Evolutionary conservation across 208 protist species (phyloP), one percentile per base, ranked within the genome.

Genomic region (Crithidia fasciculata): DNA sequence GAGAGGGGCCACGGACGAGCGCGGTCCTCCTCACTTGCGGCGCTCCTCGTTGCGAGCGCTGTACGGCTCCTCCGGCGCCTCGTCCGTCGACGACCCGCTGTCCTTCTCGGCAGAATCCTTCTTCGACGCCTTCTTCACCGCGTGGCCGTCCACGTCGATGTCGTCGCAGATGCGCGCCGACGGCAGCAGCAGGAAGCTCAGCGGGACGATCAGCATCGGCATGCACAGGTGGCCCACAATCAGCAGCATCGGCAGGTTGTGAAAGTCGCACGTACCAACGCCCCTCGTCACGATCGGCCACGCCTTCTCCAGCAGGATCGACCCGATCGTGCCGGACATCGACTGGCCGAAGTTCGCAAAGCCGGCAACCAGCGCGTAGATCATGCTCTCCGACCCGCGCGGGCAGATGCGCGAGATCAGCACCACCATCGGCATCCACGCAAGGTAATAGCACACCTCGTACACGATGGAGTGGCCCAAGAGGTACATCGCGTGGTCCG

Each of bases 391-490:
- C 54, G 88, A 82, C 15, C 86, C 87, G 53, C 83, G 85, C n/a
- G 91, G 89, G 72, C 89, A 94, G 7, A 92, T 67, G 45, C 87
- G 89, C 5, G 89, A 89, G 43, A 91, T 76, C 43, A 96, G 79
- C 9, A 96, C 69, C 1, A 90, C 72, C 49, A 76, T 73, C n/a
- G 91, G 86, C 85, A 95, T 93, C 66, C 79, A 92, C 36, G 78
- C 74, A 2, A 95, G 55, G 74, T 86, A 84, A 54, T 80, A 85
- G 58, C 71, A 79, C 47, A 84, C 71, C 65, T 87, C 28, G 19
- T 78, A 75, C 8, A 93, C 69, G 41, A 93, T 82, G 18, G 69
- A 72, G 56, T 91, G 79, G 58, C 87, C 87, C 28, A 87, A 56
- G 43, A 93, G 75, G 78, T 85, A 94, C 64, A 87, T 84, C 58